Evolutionary conservation across 2,329 filamentous ascomycete genomes (phyloP), one percentile per base, ranked within the genome.

Genomic region (Fusarium subglutinans): DNA sequence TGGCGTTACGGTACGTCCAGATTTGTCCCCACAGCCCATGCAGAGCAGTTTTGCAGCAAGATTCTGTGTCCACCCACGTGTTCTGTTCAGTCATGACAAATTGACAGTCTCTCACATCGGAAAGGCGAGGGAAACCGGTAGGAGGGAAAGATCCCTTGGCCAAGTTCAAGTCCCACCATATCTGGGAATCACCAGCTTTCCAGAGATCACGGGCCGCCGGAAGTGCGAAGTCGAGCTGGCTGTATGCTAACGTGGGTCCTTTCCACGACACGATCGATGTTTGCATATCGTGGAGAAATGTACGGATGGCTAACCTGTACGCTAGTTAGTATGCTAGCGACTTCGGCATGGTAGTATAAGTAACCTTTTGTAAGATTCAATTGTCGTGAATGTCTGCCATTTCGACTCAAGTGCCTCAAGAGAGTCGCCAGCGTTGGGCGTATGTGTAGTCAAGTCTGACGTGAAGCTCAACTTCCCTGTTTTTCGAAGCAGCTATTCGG

Each of bases 21-120:
- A 78, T 76, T 48, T 76, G 76, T 5, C 76, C 69, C 76, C 76
- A 78, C n/a, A 78, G 48, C 4, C 76, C 76, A 53, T 78, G 57
- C 8, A 78, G 61, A 40, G 70, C 57, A 38, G 62, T 45, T 24
- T 67, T 77, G 43, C 65, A 76, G 30, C 66, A 77, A 28, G 70
- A 55, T 18, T 76, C 74, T 15, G 55, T 64, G 50, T 78, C 76
- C 22, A 77, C 56, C 57, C 69, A 70, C 20, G 61, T 58, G 48
- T 73, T 69, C 12, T 71, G 43, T 20, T 77, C 75, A n/a, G 69
- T 41, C 26, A 73, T 30, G 33, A 78, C 72, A 26, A 63, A 63
- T 44, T 54, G 48, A 26, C 68, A 70, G 33, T 73, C 70, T 50
- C 64, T 71, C 47, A 73, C 50, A n/a, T 77, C 70, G 15, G 75